Evolutionary conservation across 805 yeast genomes (phyloP).

Genomic region (Myxozyma mucilagina): DNA sequence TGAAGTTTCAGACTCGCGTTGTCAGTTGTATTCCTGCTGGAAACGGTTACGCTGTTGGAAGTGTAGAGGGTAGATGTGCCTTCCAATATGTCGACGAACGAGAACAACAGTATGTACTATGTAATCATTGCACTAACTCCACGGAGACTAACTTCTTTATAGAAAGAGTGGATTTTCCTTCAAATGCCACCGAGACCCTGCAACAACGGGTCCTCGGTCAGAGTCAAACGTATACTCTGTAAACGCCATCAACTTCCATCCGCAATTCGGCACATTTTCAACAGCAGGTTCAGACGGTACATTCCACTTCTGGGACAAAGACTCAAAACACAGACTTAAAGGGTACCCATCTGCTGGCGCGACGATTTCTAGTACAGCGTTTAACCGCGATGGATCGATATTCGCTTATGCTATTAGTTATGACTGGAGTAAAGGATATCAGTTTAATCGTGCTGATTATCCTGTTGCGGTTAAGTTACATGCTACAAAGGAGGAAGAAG

Average conservation of each 20-base stretch:
- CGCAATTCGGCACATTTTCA: constrained; percentile 82
- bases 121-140: not conserved
- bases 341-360: constrained; percentile 65
- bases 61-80: constrained; percentile 94
- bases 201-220: constrained; percentile 50
- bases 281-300: constrained; percentile 96
- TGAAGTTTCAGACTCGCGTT: constrained; percentile 85
- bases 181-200: constrained; percentile 85
- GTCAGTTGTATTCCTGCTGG: constrained; percentile 87
- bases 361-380: constrained; percentile 73
- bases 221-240: constrained; percentile 76
- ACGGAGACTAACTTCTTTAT: not conserved
- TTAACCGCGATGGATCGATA: constrained; percentile 79
- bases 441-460: constrained; percentile 69
- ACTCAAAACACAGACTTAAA: constrained; percentile 81
- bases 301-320: constrained; percentile 94
- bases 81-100: constrained; percentile 86
- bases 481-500: constrained; percentile 78
- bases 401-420: constrained; percentile 90
- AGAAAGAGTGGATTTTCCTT: constrained; percentile 60
- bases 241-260: constrained; percentile 82
- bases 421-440: constrained; percentile 89
- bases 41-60: constrained; percentile 88
- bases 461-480: constrained; percentile 80
- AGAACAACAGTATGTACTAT: constrained; percentile 47